A percentile compares a stretch with the other conserved stretches of the same genome.
phyloP scores from a whole-genome alignment of 768 basidiomycete genomes.

The Tulasnella sp. region DNA sequence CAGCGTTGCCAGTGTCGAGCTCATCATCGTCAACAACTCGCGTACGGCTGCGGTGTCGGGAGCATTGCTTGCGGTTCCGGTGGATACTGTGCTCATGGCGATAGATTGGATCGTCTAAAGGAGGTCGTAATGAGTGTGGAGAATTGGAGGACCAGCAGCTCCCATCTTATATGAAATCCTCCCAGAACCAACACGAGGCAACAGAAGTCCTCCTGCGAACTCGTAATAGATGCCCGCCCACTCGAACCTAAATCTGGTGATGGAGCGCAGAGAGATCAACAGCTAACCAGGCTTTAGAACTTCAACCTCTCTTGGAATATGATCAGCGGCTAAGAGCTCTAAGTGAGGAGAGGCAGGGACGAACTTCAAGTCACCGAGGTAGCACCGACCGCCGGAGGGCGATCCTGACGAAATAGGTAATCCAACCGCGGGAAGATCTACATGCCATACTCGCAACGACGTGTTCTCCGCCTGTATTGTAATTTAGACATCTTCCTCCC shows the following conservation, averaged over 20 bases:
- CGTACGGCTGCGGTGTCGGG: conserved; percentile 52
- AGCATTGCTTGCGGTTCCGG: conserved; percentile 32
- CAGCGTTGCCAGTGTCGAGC: conserved; percentile 49
- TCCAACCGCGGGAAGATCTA: conserved; percentile 20
- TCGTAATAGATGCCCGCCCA: neutral
- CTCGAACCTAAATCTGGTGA: neutral
- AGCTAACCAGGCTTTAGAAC: neutral
- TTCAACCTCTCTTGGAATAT: neutral
- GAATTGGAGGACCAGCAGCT: neutral
- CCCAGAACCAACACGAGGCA: conserved; percentile 14
- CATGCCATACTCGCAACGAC: conserved; percentile 4
- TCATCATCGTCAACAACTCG: conserved; percentile 54
- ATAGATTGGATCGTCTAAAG: neutral
- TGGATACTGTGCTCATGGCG: neutral
- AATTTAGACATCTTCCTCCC: conserved; percentile 9
- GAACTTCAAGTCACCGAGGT: no score
- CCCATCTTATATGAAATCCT: conserved; percentile 20
- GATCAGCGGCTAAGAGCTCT: no score
- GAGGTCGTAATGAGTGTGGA: neutral
- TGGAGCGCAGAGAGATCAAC: neutral
- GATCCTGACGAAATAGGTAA: neutral
- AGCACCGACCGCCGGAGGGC: neutral
- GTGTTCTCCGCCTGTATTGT: conserved; percentile 26
- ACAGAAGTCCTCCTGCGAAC: neutral
- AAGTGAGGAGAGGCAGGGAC: no score